A percentile compares a stretch with the other conserved stretches of the same genome.
These are phyloP conservation scores for Populus trichocarpa DNA, from an alignment of 441 rosid species.

Conservation along the genomic window DNA sequence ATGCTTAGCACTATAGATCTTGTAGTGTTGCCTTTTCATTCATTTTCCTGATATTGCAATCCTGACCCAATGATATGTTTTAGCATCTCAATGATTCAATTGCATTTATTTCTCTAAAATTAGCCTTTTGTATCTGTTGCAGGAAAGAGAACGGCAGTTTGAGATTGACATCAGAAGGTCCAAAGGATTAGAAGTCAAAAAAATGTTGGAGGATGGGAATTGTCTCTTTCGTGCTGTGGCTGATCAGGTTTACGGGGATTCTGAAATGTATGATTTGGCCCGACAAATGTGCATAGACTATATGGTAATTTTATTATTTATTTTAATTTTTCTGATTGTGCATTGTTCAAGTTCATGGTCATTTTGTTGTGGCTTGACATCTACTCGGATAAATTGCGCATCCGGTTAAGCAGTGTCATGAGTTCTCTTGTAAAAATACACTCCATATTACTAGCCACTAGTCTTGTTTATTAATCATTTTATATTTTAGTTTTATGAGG, in stretches of 20 bases:
- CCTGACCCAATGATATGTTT: not conserved
- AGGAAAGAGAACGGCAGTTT: slow-evolving; percentile 95
- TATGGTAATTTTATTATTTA: slow-evolving; percentile 56
- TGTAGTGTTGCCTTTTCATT: not conserved
- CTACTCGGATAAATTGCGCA: not conserved
- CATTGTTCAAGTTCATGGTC: slow-evolving; percentile 2
- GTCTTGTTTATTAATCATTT: not conserved
- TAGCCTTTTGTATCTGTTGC: slow-evolving; percentile 19
- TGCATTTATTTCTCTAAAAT: not conserved
- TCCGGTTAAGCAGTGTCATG: not conserved
- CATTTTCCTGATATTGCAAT: not conserved
- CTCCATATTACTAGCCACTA: not conserved
- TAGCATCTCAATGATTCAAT: not conserved
- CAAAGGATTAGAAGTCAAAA: slow-evolving; percentile 80
- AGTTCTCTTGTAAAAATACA: not conserved
- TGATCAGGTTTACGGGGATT: slow-evolving; percentile 97
- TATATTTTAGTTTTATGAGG: not conserved
- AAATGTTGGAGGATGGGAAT: slow-evolving; percentile 97
- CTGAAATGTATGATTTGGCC: slow-evolving; percentile 62
- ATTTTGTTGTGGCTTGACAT: not conserved
- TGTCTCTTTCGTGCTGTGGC: slow-evolving; percentile 98
- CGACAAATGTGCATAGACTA: slow-evolving; percentile 97
- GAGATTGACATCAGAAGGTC: slow-evolving; percentile 73
- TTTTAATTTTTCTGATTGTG: not conserved
- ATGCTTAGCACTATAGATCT: not conserved